Evolutionary conservation across 2,329 filamentous ascomycete species (phyloP).

Genomic region (Cladophialophora immunda): DNA sequence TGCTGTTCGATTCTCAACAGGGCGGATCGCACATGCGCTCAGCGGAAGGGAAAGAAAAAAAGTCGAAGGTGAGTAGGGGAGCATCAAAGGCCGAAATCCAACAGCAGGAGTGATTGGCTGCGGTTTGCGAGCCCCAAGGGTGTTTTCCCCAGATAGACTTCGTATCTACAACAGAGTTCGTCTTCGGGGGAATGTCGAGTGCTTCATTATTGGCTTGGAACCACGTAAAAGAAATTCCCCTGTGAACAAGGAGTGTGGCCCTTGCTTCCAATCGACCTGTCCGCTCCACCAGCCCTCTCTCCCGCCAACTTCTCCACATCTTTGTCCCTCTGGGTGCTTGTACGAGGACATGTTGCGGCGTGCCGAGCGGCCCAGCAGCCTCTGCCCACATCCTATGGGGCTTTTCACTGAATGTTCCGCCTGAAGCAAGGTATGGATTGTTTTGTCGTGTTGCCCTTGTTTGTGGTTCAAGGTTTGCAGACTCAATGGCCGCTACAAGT

Average conservation of each 20-base stretch:
- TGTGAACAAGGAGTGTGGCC: not conserved
- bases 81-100: not conserved
- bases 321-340: no score
- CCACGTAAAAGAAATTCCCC: not conserved
- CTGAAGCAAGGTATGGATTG: not conserved
- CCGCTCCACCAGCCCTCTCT: not conserved
- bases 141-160: not conserved
- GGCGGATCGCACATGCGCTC: constrained; percentile 6
- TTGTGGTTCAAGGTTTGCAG: not conserved
- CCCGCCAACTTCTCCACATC: not conserved
- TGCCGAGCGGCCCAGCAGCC: no score
- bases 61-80: not conserved
- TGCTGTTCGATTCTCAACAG: constrained; percentile 8
- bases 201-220: not conserved
- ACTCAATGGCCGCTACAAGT: not conserved
- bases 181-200: not conserved
- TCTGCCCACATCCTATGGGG: no score
- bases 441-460: not conserved
- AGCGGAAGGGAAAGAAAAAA: constrained; percentile 4
- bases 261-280: not conserved
- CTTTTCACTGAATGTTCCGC: not conserved
- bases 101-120: constrained; percentile 1
- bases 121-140: not conserved
- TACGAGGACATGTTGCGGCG: no score
- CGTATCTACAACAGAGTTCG: not conserved